Conservation (phyloP, 2,329 filamentous ascomycete species). For the Trichoderma aggressivum region DNA sequence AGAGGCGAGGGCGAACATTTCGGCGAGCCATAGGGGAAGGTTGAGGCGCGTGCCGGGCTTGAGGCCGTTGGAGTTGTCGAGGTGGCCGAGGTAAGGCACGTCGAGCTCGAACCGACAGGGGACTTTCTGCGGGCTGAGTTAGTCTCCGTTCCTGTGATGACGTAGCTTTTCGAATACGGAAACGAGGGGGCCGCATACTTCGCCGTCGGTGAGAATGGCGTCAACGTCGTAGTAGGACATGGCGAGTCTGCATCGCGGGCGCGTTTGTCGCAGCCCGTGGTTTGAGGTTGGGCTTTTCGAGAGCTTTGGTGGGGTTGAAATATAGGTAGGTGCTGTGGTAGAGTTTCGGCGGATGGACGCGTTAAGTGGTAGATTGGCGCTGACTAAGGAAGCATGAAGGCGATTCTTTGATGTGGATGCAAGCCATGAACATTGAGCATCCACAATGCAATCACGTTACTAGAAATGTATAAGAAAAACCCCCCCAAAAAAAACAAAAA, state of each 20-base stretch:
- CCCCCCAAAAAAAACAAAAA: too few relatives aligned
- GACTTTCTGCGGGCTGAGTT: constrained; percentile 63
- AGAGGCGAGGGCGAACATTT: constrained; percentile 78
- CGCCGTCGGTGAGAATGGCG: constrained; percentile 79
- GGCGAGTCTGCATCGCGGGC: constrained; percentile 17
- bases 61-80: constrained; percentile 75
- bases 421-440: not conserved
- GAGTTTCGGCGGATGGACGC: not conserved
- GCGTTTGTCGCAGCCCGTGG: not conserved
- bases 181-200: constrained; percentile 48
- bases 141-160: not conserved
- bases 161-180: not conserved
- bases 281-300: not conserved
- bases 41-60: constrained; percentile 76
- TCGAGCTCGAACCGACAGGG: constrained; percentile 93
- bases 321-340: not conserved
- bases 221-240: constrained; percentile 84
- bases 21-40: constrained; percentile 89
- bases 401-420: not conserved
- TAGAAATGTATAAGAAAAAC: too few relatives aligned
- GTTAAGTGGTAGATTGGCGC: not conserved
- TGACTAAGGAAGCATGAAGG: not conserved
- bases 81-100: constrained; percentile 79
- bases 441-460: not conserved
- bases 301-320: not conserved